Conservation (phyloP, 2,329 filamentous ascomycete species). For the Stagonosporopsis vannaccii region DNA sequence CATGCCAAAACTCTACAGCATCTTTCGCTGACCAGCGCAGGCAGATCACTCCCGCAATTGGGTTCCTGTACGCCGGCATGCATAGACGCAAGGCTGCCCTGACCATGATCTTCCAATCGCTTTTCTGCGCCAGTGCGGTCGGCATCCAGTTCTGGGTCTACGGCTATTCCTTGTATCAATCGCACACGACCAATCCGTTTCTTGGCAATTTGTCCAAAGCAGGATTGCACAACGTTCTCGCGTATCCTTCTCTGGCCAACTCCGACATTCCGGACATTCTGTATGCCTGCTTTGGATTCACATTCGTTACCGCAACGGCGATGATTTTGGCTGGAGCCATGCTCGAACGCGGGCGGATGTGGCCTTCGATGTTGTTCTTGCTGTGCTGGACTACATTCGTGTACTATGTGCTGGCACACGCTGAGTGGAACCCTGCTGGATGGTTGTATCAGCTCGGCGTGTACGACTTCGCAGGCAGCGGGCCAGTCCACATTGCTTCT, state of each 20-base stretch:
- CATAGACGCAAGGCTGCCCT: constrained; percentile 44
- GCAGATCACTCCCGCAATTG: constrained; percentile 46
- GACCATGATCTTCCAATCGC: constrained; percentile 58
- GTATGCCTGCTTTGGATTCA: constrained; percentile 46
- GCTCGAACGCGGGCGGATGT: constrained; percentile 42
- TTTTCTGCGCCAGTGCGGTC: constrained; percentile 56
- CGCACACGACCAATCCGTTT: constrained; percentile 39
- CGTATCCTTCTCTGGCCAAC: constrained; percentile 42
- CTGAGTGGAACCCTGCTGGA: constrained; percentile 78
- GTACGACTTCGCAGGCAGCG: constrained; percentile 78
- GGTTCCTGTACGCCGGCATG: constrained; percentile 47
- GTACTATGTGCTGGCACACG: constrained; percentile 68
- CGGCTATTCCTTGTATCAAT: constrained; percentile 55
- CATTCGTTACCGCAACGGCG: constrained; percentile 43
- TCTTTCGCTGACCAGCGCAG: constrained; percentile 21
- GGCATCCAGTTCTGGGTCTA: constrained; percentile 60
- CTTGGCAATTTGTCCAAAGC: constrained; percentile 43
- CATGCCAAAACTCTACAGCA: not conserved
- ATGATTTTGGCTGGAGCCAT: constrained; percentile 47
- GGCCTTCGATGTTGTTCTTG: constrained; percentile 43
- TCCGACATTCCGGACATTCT: constrained; percentile 44
- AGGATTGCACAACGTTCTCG: constrained; percentile 40
- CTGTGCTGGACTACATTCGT: constrained; percentile 48
- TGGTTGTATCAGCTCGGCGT: constrained; percentile 74
- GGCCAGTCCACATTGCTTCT: constrained; percentile 77